These are phyloP conservation scores for Coemansia aciculifera DNA, from an alignment of 192 early-diverging fungal species.

Conservation along the genomic window DNA sequence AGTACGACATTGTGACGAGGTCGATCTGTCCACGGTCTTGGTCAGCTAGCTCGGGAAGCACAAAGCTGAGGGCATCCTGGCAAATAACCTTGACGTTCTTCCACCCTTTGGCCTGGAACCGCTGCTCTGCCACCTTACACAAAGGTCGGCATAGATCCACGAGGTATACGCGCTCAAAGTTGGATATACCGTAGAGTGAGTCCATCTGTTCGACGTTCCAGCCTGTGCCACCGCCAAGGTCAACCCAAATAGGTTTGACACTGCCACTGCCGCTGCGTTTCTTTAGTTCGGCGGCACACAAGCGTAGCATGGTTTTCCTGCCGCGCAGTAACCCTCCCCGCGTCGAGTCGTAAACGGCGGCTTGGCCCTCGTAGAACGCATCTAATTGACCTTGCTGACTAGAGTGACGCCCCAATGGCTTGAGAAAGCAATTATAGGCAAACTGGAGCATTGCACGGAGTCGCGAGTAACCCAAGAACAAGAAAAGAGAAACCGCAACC, in stretches of 20 bases:
- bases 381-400: conserved; percentile 75
- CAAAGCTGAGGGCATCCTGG: conserved; percentile 73
- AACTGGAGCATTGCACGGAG: conserved; percentile 31
- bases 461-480: not conserved
- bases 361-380: conserved; percentile 79
- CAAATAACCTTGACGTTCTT: conserved; percentile 77
- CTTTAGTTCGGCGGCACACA: conserved; percentile 76
- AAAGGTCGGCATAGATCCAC: conserved; percentile 82
- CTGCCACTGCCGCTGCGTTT: conserved; percentile 20
- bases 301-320: conserved; percentile 74
- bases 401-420: conserved; percentile 62
- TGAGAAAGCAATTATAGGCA: conserved; percentile 77
- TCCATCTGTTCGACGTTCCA: conserved; percentile 82
- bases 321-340: conserved; percentile 72
- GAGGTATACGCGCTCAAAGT: conserved; percentile 76
- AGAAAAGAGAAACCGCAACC: not conserved
- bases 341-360: conserved; percentile 77
- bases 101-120: conserved; percentile 78
- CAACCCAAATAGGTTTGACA: conserved; percentile 59
- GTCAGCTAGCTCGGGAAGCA: conserved; percentile 55
- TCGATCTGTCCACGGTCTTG: conserved; percentile 59
- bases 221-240: conserved; percentile 69
- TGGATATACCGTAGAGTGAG: conserved; percentile 65
- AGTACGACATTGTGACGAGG: conserved; percentile 85
- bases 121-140: conserved; percentile 72